These are phyloP conservation scores for Lactarius deliciosus DNA, from an alignment of 768 basidiomycete genomes.

Conservation along the genomic window DNA sequence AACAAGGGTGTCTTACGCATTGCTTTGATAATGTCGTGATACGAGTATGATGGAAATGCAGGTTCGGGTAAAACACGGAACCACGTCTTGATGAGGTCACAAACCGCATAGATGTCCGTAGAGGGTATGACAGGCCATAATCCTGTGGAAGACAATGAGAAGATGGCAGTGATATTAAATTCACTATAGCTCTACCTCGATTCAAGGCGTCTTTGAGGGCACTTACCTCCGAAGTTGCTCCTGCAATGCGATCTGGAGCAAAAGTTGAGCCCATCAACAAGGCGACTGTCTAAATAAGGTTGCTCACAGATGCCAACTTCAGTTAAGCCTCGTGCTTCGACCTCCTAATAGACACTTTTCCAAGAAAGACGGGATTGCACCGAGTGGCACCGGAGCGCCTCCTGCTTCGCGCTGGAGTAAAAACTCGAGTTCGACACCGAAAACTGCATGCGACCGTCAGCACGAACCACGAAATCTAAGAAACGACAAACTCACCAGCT, in stretches of 20 bases:
- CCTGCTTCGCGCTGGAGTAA: constrained; percentile 65
- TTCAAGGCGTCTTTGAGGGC: constrained; percentile 74
- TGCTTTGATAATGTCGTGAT: constrained; percentile 66
- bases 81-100: constrained; percentile 84
- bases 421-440: constrained; percentile 73
- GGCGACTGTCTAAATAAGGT: neutral
- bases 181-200: constrained; percentile 46
- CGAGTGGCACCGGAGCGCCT: constrained; percentile 49
- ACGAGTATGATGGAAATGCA: constrained; percentile 68
- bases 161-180: neutral
- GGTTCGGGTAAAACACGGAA: constrained; percentile 81
- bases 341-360: constrained; percentile 63
- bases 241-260: constrained; percentile 73
- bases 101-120: constrained; percentile 79
- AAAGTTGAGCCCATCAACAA: constrained; percentile 7
- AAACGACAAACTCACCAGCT: constrained; percentile 53
- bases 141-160: constrained; percentile 39
- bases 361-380: constrained; percentile 64
- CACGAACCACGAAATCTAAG: constrained; percentile 39
- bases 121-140: constrained; percentile 56
- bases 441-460: constrained; percentile 36
- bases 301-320: constrained; percentile 82
- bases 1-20: constrained; percentile 48
- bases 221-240: constrained; percentile 68
- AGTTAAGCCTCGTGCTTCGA: constrained; percentile 71